A percentile compares a stretch with the other conserved stretches of the same genome.
These are phyloP conservation scores for Straminergon stramineum DNA, from an alignment of 225 moss, liverwort and hornwort genomes.

Conservation along the genomic window DNA sequence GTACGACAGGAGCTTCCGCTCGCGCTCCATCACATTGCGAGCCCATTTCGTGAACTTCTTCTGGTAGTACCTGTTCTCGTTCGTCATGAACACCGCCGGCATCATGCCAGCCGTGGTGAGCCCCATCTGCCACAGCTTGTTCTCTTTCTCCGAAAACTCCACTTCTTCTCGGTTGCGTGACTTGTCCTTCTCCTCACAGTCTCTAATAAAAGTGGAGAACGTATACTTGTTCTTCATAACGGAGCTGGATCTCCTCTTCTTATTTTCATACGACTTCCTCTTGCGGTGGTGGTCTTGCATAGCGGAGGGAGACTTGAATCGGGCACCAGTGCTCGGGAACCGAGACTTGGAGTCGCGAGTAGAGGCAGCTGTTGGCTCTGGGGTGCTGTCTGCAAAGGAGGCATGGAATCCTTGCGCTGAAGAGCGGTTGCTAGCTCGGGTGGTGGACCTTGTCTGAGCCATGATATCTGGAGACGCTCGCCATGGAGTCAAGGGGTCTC, in stretches of 20 bases:
- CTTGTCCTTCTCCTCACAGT: conserved; percentile 42
- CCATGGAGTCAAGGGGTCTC: conserved; percentile 31
- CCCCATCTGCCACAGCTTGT: conserved; percentile 75
- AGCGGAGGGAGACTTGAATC: conserved; percentile 31
- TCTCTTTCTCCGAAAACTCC: conserved; percentile 73
- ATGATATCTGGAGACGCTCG: conserved; percentile 6
- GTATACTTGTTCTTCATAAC: conserved; percentile 39
- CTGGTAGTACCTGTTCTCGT: conserved; percentile 52
- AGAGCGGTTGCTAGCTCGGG: conserved; percentile 24
- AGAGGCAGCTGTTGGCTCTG: not conserved
- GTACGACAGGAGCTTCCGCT: conserved; percentile 47
- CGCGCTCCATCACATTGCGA: conserved; percentile 56
- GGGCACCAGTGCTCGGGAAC: conserved; percentile 1
- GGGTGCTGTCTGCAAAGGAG: conserved; percentile 22
- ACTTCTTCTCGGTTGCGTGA: conserved; percentile 20
- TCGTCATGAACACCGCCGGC: conserved; percentile 46
- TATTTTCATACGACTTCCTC: not conserved
- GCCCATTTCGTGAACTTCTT: conserved; percentile 79
- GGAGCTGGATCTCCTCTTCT: conserved; percentile 10
- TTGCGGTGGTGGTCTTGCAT: conserved; percentile 19
- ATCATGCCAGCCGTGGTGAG: conserved; percentile 35
- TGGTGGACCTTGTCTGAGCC: conserved; percentile 4
- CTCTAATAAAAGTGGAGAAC: conserved; percentile 43
- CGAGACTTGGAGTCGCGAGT: not conserved
- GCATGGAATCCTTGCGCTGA: conserved; percentile 22